These are phyloP conservation scores for Saturnispora kantuleensis DNA, from an alignment of 805 yeast genomes.

Conservation along the genomic window DNA sequence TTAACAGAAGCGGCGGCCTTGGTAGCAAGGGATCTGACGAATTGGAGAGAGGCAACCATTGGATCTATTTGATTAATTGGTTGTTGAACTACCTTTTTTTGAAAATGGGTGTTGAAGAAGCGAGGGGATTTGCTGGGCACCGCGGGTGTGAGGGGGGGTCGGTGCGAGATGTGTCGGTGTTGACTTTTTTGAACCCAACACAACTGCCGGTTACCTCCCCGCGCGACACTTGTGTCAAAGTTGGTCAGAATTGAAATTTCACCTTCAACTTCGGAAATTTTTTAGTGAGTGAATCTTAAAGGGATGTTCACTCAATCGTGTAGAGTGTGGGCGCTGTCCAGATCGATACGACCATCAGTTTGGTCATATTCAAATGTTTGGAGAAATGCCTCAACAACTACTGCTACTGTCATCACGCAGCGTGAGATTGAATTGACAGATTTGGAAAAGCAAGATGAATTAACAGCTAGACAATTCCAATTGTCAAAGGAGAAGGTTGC, in stretches of 20 bases:
- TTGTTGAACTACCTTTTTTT: background rate
- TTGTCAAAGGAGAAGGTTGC: conserved; percentile 60
- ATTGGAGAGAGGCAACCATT: conserved; percentile 52
- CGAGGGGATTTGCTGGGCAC: conserved; percentile 5
- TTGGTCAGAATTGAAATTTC: too few relatives aligned
- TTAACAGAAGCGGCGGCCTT: conserved; percentile 39
- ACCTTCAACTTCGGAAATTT: background rate
- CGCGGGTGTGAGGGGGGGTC: background rate
- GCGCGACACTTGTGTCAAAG: too few relatives aligned
- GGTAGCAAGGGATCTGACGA: conserved; percentile 64
- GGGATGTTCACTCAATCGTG: background rate
- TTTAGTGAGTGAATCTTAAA: background rate
- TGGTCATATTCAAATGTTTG: background rate
- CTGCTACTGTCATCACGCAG: conserved; percentile 7
- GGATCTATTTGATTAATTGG: background rate
- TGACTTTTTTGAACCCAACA: too few relatives aligned
- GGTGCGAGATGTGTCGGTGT: background rate
- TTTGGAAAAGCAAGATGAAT: conserved; percentile 69
- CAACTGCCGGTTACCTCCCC: too few relatives aligned
- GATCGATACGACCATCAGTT: background rate
- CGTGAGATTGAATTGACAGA: conserved; percentile 48
- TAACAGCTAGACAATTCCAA: conserved; percentile 62
- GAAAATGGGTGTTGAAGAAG: background rate
- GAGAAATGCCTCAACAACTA: background rate
- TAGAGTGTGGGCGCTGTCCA: background rate